Conservation (phyloP, 129 eudicot genomes). For the Pseudognaphalium luteoalbum region DNA sequence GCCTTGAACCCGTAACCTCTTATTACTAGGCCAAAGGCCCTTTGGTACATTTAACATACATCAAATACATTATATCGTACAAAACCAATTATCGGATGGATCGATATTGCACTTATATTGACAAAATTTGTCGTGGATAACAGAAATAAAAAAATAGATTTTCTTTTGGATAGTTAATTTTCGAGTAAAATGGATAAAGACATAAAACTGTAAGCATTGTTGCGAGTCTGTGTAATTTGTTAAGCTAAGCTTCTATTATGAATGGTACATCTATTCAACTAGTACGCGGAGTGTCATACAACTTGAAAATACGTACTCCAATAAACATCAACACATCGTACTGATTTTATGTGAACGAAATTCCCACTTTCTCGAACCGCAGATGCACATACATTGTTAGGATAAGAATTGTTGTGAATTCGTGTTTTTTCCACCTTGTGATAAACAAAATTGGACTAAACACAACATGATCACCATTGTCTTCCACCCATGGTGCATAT, state of each 20-base stretch:
- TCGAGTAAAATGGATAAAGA: no score
- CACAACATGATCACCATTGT: slow-evolving; percentile 20
- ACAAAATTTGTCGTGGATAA: no score
- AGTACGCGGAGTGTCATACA: neutral
- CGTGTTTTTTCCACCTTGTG: slow-evolving; percentile 19
- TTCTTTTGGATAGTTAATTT: no score
- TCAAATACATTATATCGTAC: no score
- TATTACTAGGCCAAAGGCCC: no score
- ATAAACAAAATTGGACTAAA: neutral
- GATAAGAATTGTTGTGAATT: neutral
- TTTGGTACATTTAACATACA: no score
- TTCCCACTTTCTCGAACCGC: neutral
- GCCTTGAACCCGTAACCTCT: no score
- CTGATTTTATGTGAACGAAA: neutral
- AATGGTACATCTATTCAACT: neutral
- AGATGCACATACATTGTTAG: neutral
- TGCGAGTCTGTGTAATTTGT: neutral
- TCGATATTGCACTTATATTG: no score
- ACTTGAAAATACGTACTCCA: neutral
- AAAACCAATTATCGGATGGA: no score
- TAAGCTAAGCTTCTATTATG: no score
- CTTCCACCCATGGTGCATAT: slow-evolving; percentile 33
- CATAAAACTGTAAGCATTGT: no score
- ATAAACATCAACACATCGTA: neutral
- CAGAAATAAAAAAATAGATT: no score